These are phyloP conservation scores for Aureobasidium sp. DNA, from an alignment of 2,329 filamentous ascomycete species.

Conservation along the genomic window DNA sequence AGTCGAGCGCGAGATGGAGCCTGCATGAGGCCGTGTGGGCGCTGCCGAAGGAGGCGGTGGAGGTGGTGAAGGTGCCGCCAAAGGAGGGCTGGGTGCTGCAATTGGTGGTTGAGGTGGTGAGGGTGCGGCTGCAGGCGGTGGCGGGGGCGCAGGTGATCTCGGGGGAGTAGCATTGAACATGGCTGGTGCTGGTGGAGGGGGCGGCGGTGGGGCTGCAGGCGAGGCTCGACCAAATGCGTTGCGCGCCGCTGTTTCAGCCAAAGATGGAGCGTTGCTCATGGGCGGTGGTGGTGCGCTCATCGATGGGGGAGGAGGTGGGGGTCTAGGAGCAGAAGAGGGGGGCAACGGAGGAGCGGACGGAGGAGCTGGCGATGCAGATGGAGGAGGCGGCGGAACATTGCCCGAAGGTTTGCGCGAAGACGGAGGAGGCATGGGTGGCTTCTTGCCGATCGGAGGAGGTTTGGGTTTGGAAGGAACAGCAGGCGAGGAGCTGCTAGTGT, in stretches of 20 bases:
- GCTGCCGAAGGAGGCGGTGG: slow-evolving; percentile 25
- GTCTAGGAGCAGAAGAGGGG: slow-evolving; percentile 21
- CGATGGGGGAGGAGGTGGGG: slow-evolving; percentile 18
- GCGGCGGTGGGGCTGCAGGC: slow-evolving; percentile 48
- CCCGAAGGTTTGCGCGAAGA: slow-evolving; percentile 49
- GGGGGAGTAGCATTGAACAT: slow-evolving; percentile 56
- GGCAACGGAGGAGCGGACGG: slow-evolving; percentile 28
- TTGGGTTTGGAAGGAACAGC: slow-evolving; percentile 46
- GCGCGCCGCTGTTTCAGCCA: slow-evolving; percentile 8
- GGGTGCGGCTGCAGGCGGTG: slow-evolving; percentile 39
- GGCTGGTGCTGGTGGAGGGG: slow-evolving; percentile 45
- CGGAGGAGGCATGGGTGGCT: slow-evolving; percentile 52
- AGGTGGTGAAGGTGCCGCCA: slow-evolving; percentile 28
- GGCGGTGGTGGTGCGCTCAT: slow-evolving; percentile 24
- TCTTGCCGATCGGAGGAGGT: slow-evolving; percentile 74
- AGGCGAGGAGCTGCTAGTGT: slow-evolving; percentile 50
- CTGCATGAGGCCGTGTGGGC: slow-evolving; percentile 17
- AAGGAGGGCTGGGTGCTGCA: slow-evolving; percentile 30
- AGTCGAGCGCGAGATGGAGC: slow-evolving; percentile 14
- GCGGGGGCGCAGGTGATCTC: slow-evolving; percentile 59
- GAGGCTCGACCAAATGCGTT: slow-evolving; percentile 6
- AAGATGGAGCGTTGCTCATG: not conserved
- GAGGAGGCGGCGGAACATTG: not conserved
- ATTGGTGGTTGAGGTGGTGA: slow-evolving; percentile 56
- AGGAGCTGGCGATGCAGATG: slow-evolving; percentile 58